Conservation (phyloP, 108 stramenopile genomes). For the Cyclostephanos tholiformis region DNA sequence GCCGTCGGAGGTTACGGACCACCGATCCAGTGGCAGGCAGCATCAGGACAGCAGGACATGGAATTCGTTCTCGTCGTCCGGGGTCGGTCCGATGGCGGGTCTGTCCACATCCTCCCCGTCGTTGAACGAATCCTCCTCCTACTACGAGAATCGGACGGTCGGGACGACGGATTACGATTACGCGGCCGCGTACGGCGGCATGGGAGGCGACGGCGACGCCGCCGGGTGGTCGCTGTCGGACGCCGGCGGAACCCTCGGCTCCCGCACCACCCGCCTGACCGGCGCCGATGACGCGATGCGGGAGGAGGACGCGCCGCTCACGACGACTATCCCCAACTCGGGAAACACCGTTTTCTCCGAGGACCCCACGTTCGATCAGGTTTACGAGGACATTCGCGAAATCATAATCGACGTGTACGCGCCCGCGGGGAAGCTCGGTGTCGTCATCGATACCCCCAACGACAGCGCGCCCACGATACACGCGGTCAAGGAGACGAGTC, state of each 20-base stretch:
- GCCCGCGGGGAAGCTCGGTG: conserved; percentile 87
- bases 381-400: conserved; percentile 60
- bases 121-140: conserved; percentile 2
- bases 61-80: too few relatives aligned
- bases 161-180: conserved; percentile 89
- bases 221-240: conserved; percentile 70
- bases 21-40: too few relatives aligned
- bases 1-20: not conserved
- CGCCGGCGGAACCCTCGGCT: conserved; percentile 82
- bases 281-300: conserved; percentile 28
- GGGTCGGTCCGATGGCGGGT: too few relatives aligned
- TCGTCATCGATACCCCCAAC: conserved; percentile 90
- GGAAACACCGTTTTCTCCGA: conserved; percentile 53
- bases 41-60: conserved; percentile 19
- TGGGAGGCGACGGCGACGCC: conserved; percentile 39
- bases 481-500: conserved; percentile 83
- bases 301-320: too few relatives aligned
- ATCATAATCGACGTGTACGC: conserved; percentile 79
- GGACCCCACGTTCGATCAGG: conserved; percentile 45
- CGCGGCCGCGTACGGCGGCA: conserved; percentile 81
- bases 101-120: not conserved
- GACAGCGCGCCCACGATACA: conserved; percentile 87
- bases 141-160: conserved; percentile 77
- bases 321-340: conserved; percentile 41
- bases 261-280: conserved; percentile 56